Conservation (phyloP, 2,329 filamentous ascomycete species). For the Aspergillus viridinutans region DNA sequence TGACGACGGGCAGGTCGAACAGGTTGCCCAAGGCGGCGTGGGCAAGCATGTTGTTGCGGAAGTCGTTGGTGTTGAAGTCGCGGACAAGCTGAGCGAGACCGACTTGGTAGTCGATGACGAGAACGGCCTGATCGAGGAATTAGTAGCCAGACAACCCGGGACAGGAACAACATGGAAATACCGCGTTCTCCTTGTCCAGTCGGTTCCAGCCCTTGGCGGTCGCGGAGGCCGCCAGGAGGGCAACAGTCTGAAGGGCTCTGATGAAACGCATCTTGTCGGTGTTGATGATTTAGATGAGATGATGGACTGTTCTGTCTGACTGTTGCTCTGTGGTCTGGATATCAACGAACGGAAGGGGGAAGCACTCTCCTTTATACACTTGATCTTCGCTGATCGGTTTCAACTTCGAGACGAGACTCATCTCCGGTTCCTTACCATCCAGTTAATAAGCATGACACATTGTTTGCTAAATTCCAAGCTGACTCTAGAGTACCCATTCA, state of each 20-base stretch:
- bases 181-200: conserved; percentile 24
- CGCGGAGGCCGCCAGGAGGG: conserved; percentile 15
- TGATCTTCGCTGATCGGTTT: background rate
- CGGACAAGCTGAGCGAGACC: conserved; percentile 47
- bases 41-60: conserved; percentile 63
- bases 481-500: background rate
- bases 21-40: conserved; percentile 63
- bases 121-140: conserved; percentile 14
- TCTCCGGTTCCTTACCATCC: background rate
- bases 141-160: background rate
- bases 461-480: background rate
- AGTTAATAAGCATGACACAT: background rate
- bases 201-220: conserved; percentile 23
- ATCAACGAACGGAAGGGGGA: background rate
- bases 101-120: conserved; percentile 33
- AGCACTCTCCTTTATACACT: background rate
- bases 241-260: conserved; percentile 23
- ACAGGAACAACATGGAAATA: background rate
- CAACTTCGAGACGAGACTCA: background rate
- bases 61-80: conserved; percentile 64
- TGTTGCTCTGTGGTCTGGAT: background rate
- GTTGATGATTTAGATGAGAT: background rate
- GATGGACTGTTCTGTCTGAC: background rate
- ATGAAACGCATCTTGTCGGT: background rate
- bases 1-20: conserved; percentile 64